Evolutionary conservation across 2,329 filamentous ascomycete genomes (phyloP), one percentile per base, ranked within the genome.

Genomic region (Tothia fuscella): DNA sequence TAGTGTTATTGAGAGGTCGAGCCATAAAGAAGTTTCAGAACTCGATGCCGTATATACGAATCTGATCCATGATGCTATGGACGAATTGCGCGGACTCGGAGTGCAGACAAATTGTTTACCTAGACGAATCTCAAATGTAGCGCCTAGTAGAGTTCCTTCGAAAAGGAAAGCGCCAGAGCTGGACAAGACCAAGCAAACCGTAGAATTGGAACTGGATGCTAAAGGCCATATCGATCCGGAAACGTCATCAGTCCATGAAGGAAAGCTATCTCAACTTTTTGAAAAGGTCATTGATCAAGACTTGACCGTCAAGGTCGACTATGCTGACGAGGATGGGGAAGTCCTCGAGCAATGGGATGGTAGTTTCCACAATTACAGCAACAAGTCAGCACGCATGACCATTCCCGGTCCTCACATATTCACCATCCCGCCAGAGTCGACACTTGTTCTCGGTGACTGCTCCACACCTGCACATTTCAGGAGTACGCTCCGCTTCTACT

Each of bases 401-500:
- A n/a, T 22, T 36, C 16, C 34, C 20, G 6, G 9, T 13, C 19
- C 35, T n/a, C 16, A n/a, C 4, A 4, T 14, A 10, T 67, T 68
- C 48, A 56, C 52, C 3, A 53, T 78, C 12, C 74, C 76, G 14
- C 62, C 71, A 4, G 45, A 50, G 5, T 65, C 71, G 10, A 61
- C 64, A 12, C 64, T 68, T 50, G 60, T 80, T 16, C 56, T 68
- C 6, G 72, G 74, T 17, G 60, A 66, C 44, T 62, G 65, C 43
- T 47, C 51, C 1, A 48, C 57, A 13, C 47, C 61, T 14, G 51
- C 49, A 17, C 37, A 47, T 3, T 65, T 69, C 36, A 60, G 61
- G 45, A 45, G 49, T 2, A 53, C 57, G n/a, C 53, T 67, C 21
- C 52, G 56, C 19, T 40, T 50, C 17, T 49, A 62, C 37, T 57